Conservation (phyloP, 805 yeast species). For the Starmerella apis region DNA sequence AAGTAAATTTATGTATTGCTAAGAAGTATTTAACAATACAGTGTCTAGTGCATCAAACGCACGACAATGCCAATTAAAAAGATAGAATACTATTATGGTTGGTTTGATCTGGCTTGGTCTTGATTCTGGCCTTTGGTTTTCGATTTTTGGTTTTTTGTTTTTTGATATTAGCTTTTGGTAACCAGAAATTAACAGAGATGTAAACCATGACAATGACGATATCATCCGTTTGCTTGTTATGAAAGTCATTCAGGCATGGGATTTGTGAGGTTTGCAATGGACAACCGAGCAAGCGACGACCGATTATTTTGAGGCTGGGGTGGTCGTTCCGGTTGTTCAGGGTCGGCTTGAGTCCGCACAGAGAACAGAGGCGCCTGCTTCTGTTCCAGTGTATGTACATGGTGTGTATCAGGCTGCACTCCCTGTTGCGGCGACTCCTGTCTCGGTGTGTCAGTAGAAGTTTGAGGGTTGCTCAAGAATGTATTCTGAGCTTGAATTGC, state of each 20-base stretch:
- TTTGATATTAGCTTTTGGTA: too few species aligned
- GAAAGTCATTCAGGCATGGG: background rate
- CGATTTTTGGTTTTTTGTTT: too few species aligned
- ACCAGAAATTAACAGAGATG: background rate
- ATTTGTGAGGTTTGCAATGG: conserved; percentile 19
- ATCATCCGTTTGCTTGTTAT: background rate
- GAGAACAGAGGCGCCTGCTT: background rate
- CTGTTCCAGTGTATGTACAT: background rate
- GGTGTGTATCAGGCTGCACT: background rate
- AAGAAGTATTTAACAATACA: background rate
- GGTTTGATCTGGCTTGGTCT: background rate
- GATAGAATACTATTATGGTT: background rate
- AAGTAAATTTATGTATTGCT: background rate
- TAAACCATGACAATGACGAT: background rate
- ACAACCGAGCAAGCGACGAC: conserved; percentile 12
- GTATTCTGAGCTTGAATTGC: conserved; percentile 1
- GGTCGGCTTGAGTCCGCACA: background rate
- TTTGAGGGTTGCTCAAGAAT: background rate
- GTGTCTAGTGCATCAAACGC: background rate
- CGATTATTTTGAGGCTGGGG: conserved; percentile 1
- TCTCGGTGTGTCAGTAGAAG: background rate
- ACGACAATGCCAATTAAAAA: background rate
- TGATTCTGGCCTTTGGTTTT: background rate
- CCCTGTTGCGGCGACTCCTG: background rate
- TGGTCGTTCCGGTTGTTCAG: background rate